Evolutionary conservation across 441 rosid genomes (phyloP), one percentile per base, ranked within the genome.

Genomic region (Melastoma candidum): DNA sequence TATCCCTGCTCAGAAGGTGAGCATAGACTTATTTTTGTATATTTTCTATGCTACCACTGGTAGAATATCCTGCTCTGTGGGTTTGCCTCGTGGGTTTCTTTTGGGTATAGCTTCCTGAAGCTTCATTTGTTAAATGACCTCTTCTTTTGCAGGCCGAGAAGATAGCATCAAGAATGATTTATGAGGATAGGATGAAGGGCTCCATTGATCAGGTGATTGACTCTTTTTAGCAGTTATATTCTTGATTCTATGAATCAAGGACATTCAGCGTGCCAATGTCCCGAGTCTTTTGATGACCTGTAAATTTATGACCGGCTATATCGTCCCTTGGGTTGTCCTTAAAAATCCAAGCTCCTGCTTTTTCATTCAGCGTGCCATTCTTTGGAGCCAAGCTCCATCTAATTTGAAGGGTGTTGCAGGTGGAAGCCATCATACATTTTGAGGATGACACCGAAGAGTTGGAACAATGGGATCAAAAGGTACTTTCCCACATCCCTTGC

Each of bases 391-490:
- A 4, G 41, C 41, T 32, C 7, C 41, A 2, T 32, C 41, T 26
- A 51, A 59, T 11, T 41, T 12, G 1, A 14, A 4, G 10, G 48
- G 11, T 44, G n/a, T 6, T 46, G 58, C 66, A 94, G 97, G 99
- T 90, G 54, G 99, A 94, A 74, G 97, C 95, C 49, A 85, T 90
- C 59, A 94, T 94, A 64, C 97, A 94, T 73, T 94, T 94, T 63
- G 99, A 90, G 70, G 99, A 94, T 63, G 99, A 85, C 70, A 81
- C 89, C 9, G 96, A 83, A 58, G 96, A 94, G 71, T 77, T 94
- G 66, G 96, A 83, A 65, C 97, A 79, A 68, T 94, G 97, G 97
- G 99, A 94, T 79, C 96, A 94, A 63, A 94, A 85, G 99, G 99
- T 93, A 45, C 22, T 58, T 12, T 7, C 11, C 11, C 43, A 12